phyloP scores from a whole-genome alignment of 2,329 filamentous ascomycete species.

The Penicillium sclerotiorum region DNA sequence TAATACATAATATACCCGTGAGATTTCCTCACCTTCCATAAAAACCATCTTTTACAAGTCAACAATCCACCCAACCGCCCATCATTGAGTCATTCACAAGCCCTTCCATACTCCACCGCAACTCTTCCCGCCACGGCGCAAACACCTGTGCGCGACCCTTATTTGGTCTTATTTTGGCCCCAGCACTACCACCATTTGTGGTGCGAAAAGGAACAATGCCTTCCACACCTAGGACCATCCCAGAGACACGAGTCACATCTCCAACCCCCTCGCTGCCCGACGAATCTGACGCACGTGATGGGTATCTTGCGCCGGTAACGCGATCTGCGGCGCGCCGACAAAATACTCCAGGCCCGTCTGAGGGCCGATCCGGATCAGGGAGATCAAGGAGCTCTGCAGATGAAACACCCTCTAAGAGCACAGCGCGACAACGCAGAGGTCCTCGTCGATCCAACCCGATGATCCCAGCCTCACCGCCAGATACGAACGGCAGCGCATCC shows the following conservation, averaged over 20 bases:
- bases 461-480: conserved; percentile 42
- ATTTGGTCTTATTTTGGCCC: conserved; percentile 28
- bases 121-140: conserved; percentile 25
- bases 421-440: conserved; percentile 52
- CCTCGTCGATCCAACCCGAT: conserved; percentile 45
- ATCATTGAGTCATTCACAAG: conserved; percentile 37
- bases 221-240: conserved; percentile 60
- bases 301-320: conserved; percentile 74
- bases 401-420: conserved; percentile 30
- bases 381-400: conserved; percentile 54
- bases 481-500: conserved; percentile 40
- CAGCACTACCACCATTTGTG: conserved; percentile 54
- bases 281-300: conserved; percentile 53
- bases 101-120: conserved; percentile 23
- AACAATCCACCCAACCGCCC: conserved; percentile 27
- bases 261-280: conserved; percentile 74
- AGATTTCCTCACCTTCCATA: conserved; percentile 1
- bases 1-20: conserved; percentile 11
- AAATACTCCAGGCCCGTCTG: conserved; percentile 52
- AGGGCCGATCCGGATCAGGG: conserved; percentile 41
- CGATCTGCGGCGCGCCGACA: conserved; percentile 68
- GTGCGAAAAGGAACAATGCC: conserved; percentile 42
- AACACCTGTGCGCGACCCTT: conserved; percentile 23
- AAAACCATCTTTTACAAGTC: neutral
- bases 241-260: conserved; percentile 82